Base-by-base conservation (phyloP, 805 yeast species). In the Kuraishia ogatae region DNA sequence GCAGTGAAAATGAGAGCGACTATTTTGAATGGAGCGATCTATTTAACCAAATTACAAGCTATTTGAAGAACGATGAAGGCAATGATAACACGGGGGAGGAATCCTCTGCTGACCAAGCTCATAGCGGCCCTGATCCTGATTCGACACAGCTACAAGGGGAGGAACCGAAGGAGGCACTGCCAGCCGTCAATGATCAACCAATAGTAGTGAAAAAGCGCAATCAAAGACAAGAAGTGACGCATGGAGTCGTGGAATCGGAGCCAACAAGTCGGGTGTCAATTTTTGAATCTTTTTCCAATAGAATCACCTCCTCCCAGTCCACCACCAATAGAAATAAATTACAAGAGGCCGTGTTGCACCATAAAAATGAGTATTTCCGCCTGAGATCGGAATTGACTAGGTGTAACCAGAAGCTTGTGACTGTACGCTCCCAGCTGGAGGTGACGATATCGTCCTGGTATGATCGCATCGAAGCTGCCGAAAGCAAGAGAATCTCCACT, bases 21-120 rank as follows among this genome's bases (percentile, higher is more conserved):
- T 56, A 52, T 43, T 39, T 55, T 39, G 58, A 58, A 47, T 62
- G 64, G 64, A 57, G 59, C 10, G 55, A 58, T 5, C 46, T 58
- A 29, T 54, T 59, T 23, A 29, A 57, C 39, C 48, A 57, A 15
- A 43, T 60, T 21, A 49, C 53, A 35, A 35, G 29, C 29, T 26
- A 26, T 26, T 26, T 10, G 8, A 26, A 10, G 29, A 10, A 26
- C 29, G 29, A 35, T 10, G n/a, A 35, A 8, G 43, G 43, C 13
- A 15, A 35, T 10, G 13, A 35, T 15, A 35, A 35, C 43, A 35
- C n/a, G 17, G n/a, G n/a, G n/a, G n/a, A n/a, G n/a, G n/a, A n/a
- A n/a, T n/a, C n/a, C n/a, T n/a, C n/a, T n/a, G n/a, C n/a, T n/a
- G n/a, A n/a, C n/a, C n/a, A n/a, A n/a, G n/a, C n/a, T n/a, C n/a